Conservation (phyloP, 768 basidiomycete genomes). For the Sistotremastrum suecicum region DNA sequence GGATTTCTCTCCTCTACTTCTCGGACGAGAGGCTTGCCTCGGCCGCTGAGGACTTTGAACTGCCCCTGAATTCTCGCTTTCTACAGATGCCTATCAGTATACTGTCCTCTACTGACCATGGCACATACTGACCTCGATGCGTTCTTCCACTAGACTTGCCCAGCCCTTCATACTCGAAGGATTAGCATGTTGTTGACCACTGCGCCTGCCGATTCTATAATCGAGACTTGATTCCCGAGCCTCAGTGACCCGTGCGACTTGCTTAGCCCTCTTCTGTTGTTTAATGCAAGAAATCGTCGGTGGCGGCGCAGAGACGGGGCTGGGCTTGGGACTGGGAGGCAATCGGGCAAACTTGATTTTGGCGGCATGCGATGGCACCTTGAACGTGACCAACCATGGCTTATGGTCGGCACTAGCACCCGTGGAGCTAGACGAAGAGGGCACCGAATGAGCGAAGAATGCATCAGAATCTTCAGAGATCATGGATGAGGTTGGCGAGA, state of each 20-base stretch:
- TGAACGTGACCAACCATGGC: slow-evolving; percentile 62
- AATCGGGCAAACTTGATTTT: slow-evolving; percentile 41
- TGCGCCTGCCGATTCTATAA: slow-evolving; percentile 44
- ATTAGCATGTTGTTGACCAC: slow-evolving; percentile 23
- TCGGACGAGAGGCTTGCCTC: slow-evolving; percentile 35
- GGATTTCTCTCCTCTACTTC: slow-evolving; percentile 39
- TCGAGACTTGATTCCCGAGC: slow-evolving; percentile 67
- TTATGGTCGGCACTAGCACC: slow-evolving; percentile 34
- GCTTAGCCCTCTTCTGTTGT: slow-evolving; percentile 35
- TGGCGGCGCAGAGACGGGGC: slow-evolving; percentile 7
- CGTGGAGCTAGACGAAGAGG: slow-evolving; percentile 33
- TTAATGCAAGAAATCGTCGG: slow-evolving; percentile 8
- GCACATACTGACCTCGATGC: slow-evolving; percentile 48
- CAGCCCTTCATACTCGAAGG: slow-evolving; percentile 62
- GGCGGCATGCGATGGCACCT: slow-evolving; percentile 39
- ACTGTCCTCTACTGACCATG: slow-evolving; percentile 1
- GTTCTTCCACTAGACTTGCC: slow-evolving; percentile 61
- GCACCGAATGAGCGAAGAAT: slow-evolving; percentile 9
- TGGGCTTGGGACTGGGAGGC: slow-evolving; percentile 13
- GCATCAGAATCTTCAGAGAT: slow-evolving; percentile 4
- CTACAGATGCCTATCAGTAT: slow-evolving; percentile 19
- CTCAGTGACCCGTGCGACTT: slow-evolving; percentile 39
- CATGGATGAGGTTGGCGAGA: slow-evolving; percentile 14
- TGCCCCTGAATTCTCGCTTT: slow-evolving; percentile 51
- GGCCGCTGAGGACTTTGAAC: slow-evolving; percentile 61